Conservation (phyloP, 2,329 filamentous ascomycete genomes). For the Beauveria pseudobassiana region DNA sequence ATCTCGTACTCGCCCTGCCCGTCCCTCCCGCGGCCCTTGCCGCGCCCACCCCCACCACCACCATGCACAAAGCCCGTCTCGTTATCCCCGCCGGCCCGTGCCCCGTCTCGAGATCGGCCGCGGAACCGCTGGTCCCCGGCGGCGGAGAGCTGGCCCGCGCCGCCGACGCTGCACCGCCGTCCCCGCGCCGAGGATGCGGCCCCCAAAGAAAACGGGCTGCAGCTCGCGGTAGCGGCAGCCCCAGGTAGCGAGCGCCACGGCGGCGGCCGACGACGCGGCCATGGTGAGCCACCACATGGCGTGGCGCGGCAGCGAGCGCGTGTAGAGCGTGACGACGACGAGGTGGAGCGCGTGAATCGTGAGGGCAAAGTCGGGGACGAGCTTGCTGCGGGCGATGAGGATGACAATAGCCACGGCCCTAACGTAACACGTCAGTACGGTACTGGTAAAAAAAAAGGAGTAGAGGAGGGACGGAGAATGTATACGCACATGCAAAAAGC, state of each 20-base stretch:
- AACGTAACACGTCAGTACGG: not conserved
- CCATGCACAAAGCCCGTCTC: conserved; percentile 41
- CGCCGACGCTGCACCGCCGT: conserved; percentile 4
- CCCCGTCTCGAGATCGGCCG: conserved; percentile 17
- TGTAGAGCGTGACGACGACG: conserved; percentile 69
- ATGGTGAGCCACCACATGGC: conserved; percentile 77
- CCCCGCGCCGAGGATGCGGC: conserved; percentile 27
- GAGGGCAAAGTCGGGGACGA: conserved; percentile 89
- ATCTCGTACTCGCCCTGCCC: conserved; percentile 59
- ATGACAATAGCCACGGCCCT: conserved; percentile 80
- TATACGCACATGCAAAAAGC: conserved; percentile 41
- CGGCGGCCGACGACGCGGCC: conserved; percentile 36
- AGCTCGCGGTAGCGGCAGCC: conserved; percentile 87
- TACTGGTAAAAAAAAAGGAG: not conserved
- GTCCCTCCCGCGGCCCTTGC: conserved; percentile 45
- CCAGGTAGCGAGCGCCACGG: conserved; percentile 69
- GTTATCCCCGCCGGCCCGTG: conserved; percentile 29
- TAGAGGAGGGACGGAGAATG: not conserved
- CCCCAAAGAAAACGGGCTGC: conserved; percentile 77
- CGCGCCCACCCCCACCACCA: conserved; percentile 27
- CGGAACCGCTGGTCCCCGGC: conserved; percentile 10
- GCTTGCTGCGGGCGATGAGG: conserved; percentile 80
- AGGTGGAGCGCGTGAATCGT: conserved; percentile 83
- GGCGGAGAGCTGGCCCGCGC: conserved; percentile 15
- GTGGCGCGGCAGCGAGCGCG: conserved; percentile 66